Conservation (phyloP, 768 basidiomycete species). For the Leccinellum luteum region DNA sequence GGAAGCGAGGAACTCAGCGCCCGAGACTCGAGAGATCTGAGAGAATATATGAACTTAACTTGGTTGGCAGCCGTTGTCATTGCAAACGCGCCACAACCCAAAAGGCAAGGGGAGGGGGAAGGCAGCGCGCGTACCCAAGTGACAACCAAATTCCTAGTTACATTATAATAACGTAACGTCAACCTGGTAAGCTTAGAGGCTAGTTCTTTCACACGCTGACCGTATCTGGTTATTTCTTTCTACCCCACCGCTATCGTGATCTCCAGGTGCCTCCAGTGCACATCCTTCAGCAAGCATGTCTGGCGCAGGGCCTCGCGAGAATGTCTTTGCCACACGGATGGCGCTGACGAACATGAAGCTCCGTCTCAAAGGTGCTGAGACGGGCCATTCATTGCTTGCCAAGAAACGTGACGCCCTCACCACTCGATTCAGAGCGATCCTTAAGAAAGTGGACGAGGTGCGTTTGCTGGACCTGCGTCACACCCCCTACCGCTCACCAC, state of each 20-base stretch:
- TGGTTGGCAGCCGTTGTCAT: too few relatives aligned
- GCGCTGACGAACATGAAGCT: slow-evolving; percentile 91
- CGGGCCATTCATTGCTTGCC: slow-evolving; percentile 90
- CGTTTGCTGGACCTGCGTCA: slow-evolving; percentile 42
- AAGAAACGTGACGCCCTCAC: slow-evolving; percentile 98
- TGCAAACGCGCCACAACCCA: too few relatives aligned
- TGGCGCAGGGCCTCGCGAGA: slow-evolving; percentile 85
- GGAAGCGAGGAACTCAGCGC: too few relatives aligned
- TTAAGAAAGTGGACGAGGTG: slow-evolving; percentile 98
- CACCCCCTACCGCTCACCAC: neutral
- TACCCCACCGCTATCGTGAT: neutral
- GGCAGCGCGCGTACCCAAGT: too few relatives aligned
- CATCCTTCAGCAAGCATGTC: slow-evolving; percentile 59
- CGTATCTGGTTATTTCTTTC: neutral
- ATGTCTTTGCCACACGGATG: slow-evolving; percentile 97
- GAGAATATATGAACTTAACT: too few relatives aligned
- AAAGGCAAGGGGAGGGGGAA: too few relatives aligned
- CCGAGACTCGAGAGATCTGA: too few relatives aligned
- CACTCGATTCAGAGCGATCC: slow-evolving; percentile 89
- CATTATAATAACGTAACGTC: too few relatives aligned
- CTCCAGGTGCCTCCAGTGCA: neutral
- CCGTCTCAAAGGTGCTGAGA: slow-evolving; percentile 88
- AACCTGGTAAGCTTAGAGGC: too few relatives aligned
- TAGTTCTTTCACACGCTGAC: too few relatives aligned
- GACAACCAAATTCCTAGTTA: too few relatives aligned